A percentile compares a stretch with the other conserved stretches of the same genome.
phyloP scores from a whole-genome alignment of 1,284 basidiomycete species.

The Trametes sp. region DNA sequence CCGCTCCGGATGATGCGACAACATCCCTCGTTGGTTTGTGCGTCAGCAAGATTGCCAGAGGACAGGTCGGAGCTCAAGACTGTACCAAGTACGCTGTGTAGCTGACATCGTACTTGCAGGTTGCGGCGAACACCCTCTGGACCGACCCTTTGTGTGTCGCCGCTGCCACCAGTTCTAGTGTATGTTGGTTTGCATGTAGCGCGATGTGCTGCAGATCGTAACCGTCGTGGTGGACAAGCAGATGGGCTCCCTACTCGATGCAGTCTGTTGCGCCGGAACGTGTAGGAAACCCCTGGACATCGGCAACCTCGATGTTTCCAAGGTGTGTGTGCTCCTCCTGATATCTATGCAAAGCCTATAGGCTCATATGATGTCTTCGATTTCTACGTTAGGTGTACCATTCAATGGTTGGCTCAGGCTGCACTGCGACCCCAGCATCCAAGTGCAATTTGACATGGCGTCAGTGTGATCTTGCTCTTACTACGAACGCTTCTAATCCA shows the following conservation, averaged over 20 bases:
- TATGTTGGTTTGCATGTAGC: neutral
- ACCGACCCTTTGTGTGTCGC: slow-evolving; percentile 11
- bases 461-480: neutral
- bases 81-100: too few relatives aligned
- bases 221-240: neutral
- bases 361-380: neutral
- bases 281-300: slow-evolving; percentile 10
- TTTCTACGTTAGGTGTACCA: slow-evolving; percentile 11
- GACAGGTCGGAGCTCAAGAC: slow-evolving; percentile 9
- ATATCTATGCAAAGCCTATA: neutral
- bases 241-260: slow-evolving; percentile 16
- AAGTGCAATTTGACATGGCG: slow-evolving; percentile 19
- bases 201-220: too few relatives aligned
- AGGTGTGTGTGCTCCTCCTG: neutral
- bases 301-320: slow-evolving; percentile 8
- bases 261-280: slow-evolving; percentile 19
- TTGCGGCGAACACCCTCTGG: slow-evolving; percentile 10
- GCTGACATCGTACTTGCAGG: neutral
- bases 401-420: slow-evolving; percentile 11
- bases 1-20: slow-evolving; percentile 11
- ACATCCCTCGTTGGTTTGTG: slow-evolving; percentile 15
- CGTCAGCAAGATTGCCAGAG: slow-evolving; percentile 7
- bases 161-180: slow-evolving; percentile 13
- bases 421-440: slow-evolving; percentile 1
- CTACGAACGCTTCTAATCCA: neutral